phyloP scores from a whole-genome alignment of 1,284 basidiomycete species.

The Austropuccinia psidii region DNA sequence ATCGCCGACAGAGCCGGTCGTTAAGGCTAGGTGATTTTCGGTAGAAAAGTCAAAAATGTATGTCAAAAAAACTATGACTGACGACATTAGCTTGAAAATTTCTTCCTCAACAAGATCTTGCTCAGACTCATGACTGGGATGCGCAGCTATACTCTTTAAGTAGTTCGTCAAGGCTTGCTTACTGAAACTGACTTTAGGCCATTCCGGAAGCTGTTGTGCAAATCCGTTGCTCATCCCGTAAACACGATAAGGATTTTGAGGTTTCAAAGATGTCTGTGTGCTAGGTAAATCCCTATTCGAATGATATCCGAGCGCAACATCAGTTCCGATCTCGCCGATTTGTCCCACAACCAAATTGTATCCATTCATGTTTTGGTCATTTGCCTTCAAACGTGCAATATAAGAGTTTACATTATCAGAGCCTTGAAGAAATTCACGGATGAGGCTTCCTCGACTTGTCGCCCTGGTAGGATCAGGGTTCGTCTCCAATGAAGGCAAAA shows the following conservation, averaged over 20 bases:
- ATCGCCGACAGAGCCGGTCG: no score
- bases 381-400: not conserved
- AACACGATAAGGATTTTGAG: no score
- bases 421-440: not conserved
- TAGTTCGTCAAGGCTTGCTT: no score
- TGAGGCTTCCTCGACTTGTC: conserved; percentile 10
- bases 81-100: conserved; percentile 1
- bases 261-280: no score
- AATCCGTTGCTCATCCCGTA: conserved; percentile 17
- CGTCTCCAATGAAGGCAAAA: not conserved
- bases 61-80: not conserved
- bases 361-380: not conserved
- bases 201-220: not conserved
- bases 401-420: not conserved
- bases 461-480: not conserved
- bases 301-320: not conserved
- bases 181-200: not conserved
- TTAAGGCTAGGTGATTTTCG: not conserved
- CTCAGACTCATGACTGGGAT: not conserved
- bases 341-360: conserved; percentile 28
- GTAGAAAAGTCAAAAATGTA: not conserved
- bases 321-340: not conserved
- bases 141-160: no score
- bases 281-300: not conserved
- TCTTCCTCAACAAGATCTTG: not conserved